A percentile compares a stretch with the other conserved stretches of the same genome.
Conservation (phyloP, 2,329 filamentous ascomycete species). For the Penicillium sclerotiorum region DNA sequence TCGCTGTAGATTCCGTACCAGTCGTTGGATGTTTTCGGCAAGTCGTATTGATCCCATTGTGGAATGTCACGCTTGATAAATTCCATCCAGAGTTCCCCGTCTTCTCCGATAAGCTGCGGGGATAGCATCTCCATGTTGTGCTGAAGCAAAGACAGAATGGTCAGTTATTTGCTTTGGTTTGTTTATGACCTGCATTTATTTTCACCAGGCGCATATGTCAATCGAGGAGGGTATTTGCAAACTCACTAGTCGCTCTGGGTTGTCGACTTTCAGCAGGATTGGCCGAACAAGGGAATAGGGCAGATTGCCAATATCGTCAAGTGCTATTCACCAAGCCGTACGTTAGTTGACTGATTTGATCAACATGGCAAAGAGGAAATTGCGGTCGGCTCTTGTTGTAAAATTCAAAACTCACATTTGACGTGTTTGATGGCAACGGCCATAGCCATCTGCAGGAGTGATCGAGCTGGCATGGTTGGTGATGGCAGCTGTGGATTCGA, state of each 20-base stretch:
- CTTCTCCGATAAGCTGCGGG: slow-evolving; percentile 72
- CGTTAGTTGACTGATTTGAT: neutral
- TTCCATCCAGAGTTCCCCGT: slow-evolving; percentile 73
- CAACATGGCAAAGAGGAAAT: neutral
- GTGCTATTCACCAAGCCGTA: slow-evolving; percentile 38
- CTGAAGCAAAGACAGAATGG: slow-evolving; percentile 27
- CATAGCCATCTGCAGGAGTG: slow-evolving; percentile 39
- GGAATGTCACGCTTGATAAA: slow-evolving; percentile 80
- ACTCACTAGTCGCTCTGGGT: slow-evolving; percentile 70
- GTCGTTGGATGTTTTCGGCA: slow-evolving; percentile 66
- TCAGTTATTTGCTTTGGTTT: neutral
- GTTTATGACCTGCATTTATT: neutral
- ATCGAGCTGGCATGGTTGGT: slow-evolving; percentile 36
- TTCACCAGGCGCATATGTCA: neutral
- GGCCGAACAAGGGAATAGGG: slow-evolving; percentile 67
- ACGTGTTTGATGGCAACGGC: slow-evolving; percentile 40
- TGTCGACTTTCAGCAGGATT: slow-evolving; percentile 72
- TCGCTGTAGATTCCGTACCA: slow-evolving; percentile 80
- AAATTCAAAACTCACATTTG: slow-evolving; percentile 33
- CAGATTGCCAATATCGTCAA: slow-evolving; percentile 72
- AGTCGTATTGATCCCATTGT: slow-evolving; percentile 65
- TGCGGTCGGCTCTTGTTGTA: neutral
- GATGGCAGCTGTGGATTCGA: slow-evolving; percentile 13
- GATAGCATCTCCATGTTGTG: slow-evolving; percentile 70
- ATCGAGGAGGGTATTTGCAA: neutral